A percentile compares a stretch with the other conserved stretches of the same genome.
Conservation (phyloP, 1,284 basidiomycete species). For the Trametes pubescens region DNA sequence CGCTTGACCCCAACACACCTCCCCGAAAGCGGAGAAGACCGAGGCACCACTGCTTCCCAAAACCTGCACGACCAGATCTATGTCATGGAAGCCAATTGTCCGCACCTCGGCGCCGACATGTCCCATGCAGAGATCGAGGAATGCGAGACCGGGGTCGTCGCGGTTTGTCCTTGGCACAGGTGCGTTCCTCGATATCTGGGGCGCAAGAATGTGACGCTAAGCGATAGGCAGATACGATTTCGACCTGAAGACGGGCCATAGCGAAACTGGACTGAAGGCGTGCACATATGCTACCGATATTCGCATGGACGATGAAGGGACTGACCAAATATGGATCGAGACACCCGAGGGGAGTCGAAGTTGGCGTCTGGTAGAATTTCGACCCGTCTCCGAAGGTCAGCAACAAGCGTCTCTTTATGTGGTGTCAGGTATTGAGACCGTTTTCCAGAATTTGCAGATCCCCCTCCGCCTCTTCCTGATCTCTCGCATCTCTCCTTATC, state of each 20-base stretch:
- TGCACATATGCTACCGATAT: slow-evolving; percentile 81
- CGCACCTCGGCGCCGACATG: slow-evolving; percentile 86
- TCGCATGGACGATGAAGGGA: slow-evolving; percentile 48
- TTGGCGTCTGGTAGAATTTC: slow-evolving; percentile 80
- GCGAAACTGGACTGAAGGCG: slow-evolving; percentile 79
- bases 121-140: slow-evolving; percentile 85
- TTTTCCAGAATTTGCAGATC: slow-evolving; percentile 74
- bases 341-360: slow-evolving; percentile 60
- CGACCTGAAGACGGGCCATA: slow-evolving; percentile 73
- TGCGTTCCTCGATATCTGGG: slow-evolving; percentile 50
- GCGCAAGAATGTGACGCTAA: slow-evolving; percentile 24
- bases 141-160: slow-evolving; percentile 63
- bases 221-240: slow-evolving; percentile 69
- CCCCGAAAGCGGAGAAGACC: slow-evolving; percentile 24
- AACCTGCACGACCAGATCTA: slow-evolving; percentile 59
- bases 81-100: slow-evolving; percentile 87
- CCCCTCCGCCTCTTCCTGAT: slow-evolving; percentile 54
- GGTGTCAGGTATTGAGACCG: background rate
- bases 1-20: slow-evolving; percentile 54
- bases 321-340: slow-evolving; percentile 70
- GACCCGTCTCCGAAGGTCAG: slow-evolving; percentile 85
- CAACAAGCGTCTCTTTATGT: background rate
- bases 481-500: slow-evolving; percentile 39
- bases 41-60: slow-evolving; percentile 21
- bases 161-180: slow-evolving; percentile 89